Percentiles rank a stretch among this genome's conserved stretches.
phyloP scores from a whole-genome alignment of 352 stramenopile species.

The Phytophthora pluvialis region DNA sequence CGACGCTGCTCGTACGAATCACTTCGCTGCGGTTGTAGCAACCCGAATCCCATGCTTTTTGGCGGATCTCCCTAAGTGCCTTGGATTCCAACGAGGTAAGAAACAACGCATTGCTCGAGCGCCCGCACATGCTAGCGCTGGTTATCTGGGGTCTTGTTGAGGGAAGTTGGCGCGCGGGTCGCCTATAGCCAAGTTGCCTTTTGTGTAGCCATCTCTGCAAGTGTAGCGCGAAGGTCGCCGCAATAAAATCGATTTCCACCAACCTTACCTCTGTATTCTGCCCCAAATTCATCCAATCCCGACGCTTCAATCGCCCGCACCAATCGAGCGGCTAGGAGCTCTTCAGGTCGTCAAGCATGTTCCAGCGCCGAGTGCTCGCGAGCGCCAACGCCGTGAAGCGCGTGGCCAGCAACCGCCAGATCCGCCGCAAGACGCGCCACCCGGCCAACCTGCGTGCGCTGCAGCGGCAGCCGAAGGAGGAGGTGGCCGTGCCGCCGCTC shows the following conservation, averaged over 20 bases:
- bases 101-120: too few relatives aligned
- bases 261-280: conserved; percentile 1
- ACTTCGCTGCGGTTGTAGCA: too few relatives aligned
- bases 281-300: conserved; percentile 8
- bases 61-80: too few relatives aligned
- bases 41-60: too few relatives aligned
- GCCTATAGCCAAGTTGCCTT: conserved; percentile 5
- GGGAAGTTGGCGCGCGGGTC: too few relatives aligned
- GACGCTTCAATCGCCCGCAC: conserved; percentile 1
- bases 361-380: conserved; percentile 66
- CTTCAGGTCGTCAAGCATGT: conserved; percentile 43
- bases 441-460: conserved; percentile 70
- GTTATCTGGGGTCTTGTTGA: too few relatives aligned
- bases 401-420: conserved; percentile 86
- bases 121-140: too few relatives aligned
- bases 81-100: too few relatives aligned
- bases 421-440: conserved; percentile 83
- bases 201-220: neutral
- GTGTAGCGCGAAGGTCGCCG: conserved; percentile 3
- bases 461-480: conserved; percentile 64
- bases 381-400: conserved; percentile 58
- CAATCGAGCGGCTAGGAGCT: conserved; percentile 41
- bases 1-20: too few relatives aligned
- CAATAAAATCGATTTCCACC: conserved; percentile 11
- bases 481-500: conserved; percentile 67